Base-by-base conservation (phyloP, 2,329 filamentous ascomycete genomes). In the Anisogramma anomala region DNA sequence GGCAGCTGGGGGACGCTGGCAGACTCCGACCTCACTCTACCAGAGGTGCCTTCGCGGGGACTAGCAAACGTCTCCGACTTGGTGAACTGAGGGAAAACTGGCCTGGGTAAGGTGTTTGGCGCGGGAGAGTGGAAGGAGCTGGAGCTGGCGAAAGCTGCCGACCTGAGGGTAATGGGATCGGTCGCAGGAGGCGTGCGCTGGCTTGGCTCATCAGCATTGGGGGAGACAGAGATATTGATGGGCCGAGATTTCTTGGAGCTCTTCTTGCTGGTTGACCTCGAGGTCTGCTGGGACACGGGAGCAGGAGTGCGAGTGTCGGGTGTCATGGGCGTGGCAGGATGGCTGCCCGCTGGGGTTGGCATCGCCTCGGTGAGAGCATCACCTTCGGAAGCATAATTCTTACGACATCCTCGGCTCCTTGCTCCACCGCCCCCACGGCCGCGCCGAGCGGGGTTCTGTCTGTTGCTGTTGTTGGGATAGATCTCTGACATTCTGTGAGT, bases 61-160 rank as follows among this genome's bases (percentile, higher is more conserved):
- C 17, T 34, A 25, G 25, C 38, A 35, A 25, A 41, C 15, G 38
- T 34, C 14, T 41, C 27, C 2, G 38, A 41, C 15, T 28, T 33
- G 17, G 38, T 23, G 32, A 41, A 41, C 31, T 41, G 33, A 25
- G 69, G 75, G 59, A 95, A 94, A 55, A 82, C 93, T 9, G 91
- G 91, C 44, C 95, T 82, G 0, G 91, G 91, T 23, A 98, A 69
- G 18, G 86, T 79, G 7, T 87, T 93, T 0, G 91, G 83, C 2
- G 88, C 89, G 15, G 91, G 91, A 7, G 91, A 96, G 30, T 95
- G 88, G 59, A 96, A 98, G 4, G 87, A 93, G 28, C 42, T 47
- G 25, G 89, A 83, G 11, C 89, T 91, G 28, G 91, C 91, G 62
- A 94, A 98, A 33, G 82, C 79, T 36, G 62, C 62, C 22, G 61